Evolutionary conservation across 2,329 filamentous ascomycete species (phyloP).

Genomic region (Neoarthrinium moseri): DNA sequence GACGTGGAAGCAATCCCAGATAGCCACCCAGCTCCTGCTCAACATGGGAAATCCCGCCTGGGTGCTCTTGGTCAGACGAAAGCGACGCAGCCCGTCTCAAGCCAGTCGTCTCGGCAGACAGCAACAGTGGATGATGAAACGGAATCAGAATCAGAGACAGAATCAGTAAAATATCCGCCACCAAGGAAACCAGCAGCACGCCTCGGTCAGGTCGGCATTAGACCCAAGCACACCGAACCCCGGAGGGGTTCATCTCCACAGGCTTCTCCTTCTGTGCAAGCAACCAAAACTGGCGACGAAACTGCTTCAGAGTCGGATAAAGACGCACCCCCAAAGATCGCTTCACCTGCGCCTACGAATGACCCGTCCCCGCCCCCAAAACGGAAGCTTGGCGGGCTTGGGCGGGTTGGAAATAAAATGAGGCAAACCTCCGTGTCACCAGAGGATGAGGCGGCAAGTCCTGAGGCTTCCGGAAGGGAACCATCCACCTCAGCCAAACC

Average conservation of each 20-base stretch:
- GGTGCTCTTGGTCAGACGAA: slow-evolving; percentile 19
- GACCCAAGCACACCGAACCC: slow-evolving; percentile 11
- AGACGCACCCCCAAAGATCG: slow-evolving; percentile 2
- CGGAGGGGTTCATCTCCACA: slow-evolving; percentile 11
- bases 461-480: neutral
- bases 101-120: slow-evolving; percentile 14
- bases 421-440: slow-evolving; percentile 10
- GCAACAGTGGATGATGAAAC: slow-evolving; percentile 24
- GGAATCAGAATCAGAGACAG: slow-evolving; percentile 26
- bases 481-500: neutral
- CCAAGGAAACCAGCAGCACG: slow-evolving; percentile 11
- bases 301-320: slow-evolving; percentile 14
- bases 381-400: slow-evolving; percentile 8
- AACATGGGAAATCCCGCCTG: slow-evolving; percentile 14
- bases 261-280: neutral
- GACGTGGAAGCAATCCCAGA: slow-evolving; percentile 18
- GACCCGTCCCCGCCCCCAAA: neutral
- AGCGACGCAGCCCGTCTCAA: slow-evolving; percentile 10
- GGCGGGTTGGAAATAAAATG: slow-evolving; percentile 8
- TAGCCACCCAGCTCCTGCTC: slow-evolving; percentile 12
- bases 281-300: slow-evolving; percentile 1
- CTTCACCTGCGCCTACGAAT: neutral
- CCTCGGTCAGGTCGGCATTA: slow-evolving; percentile 25
- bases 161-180: slow-evolving; percentile 15
- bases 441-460: slow-evolving; percentile 18